Evolutionary conservation across 2,329 filamentous ascomycete genomes (phyloP).

Genomic region (Trichophyton verrucosum): DNA sequence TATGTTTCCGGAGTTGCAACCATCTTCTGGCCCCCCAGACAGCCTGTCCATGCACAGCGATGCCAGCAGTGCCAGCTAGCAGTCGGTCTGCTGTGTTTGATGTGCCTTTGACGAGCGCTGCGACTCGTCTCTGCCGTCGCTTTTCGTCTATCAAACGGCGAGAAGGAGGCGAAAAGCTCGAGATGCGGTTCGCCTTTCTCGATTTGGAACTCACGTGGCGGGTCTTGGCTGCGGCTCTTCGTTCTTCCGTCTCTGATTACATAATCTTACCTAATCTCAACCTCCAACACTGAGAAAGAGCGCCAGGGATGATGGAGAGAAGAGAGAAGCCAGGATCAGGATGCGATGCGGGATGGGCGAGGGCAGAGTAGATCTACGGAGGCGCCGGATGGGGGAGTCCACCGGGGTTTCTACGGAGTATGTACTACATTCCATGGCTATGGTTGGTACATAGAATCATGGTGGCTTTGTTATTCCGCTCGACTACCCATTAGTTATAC

Average conservation of each 20-base stretch:
- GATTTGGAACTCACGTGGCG: background rate
- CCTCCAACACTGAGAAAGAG: background rate
- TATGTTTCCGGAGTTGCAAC: background rate
- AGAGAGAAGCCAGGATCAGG: background rate
- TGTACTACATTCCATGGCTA: background rate
- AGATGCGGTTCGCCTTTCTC: conserved; percentile 1
- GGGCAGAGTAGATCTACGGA: background rate
- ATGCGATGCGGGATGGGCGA: no score
- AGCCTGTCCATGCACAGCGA: background rate
- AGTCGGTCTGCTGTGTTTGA: background rate
- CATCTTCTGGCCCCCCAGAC: background rate
- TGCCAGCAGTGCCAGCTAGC: no score
- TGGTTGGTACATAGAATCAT: background rate
- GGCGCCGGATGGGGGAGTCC: background rate
- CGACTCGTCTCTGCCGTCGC: background rate
- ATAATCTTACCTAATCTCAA: background rate
- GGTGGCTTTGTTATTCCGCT: background rate
- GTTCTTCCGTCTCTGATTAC: background rate
- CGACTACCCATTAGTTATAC: background rate
- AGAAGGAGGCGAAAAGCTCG: background rate
- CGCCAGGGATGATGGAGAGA: background rate
- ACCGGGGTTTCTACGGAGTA: background rate
- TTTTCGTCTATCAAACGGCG: background rate
- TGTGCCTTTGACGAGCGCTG: background rate
- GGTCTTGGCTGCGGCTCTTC: background rate